Evolutionary conservation across 768 basidiomycete species (phyloP).

Genomic region (Suillus americanus): DNA sequence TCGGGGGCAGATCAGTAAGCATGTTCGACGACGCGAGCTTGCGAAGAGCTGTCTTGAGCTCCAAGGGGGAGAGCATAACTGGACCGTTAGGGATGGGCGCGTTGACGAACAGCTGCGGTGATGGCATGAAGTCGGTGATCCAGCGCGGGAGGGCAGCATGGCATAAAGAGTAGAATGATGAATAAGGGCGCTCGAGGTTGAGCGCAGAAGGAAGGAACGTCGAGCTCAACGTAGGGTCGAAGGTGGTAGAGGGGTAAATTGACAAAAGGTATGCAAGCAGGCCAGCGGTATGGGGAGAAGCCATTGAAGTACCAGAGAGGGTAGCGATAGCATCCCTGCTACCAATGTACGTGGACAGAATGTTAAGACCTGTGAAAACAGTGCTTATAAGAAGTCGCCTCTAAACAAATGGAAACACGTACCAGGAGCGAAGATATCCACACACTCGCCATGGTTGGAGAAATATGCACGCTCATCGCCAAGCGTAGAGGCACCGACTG

Average conservation of each 20-base stretch:
- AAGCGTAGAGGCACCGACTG: slow-evolving; percentile 90
- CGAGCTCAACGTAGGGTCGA: slow-evolving; percentile 49
- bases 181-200: slow-evolving; percentile 34
- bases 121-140: slow-evolving; percentile 57
- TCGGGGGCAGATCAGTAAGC: slow-evolving; percentile 44
- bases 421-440: slow-evolving; percentile 91
- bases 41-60: slow-evolving; percentile 77
- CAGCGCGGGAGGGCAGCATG: slow-evolving; percentile 58
- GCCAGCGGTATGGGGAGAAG: slow-evolving; percentile 90
- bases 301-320: slow-evolving; percentile 93
- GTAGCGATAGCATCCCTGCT: slow-evolving; percentile 60
- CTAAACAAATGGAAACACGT: slow-evolving; percentile 13
- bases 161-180: slow-evolving; percentile 52
- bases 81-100: slow-evolving; percentile 44
- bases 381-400: slow-evolving; percentile 2
- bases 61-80: slow-evolving; percentile 55
- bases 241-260: slow-evolving; percentile 69
- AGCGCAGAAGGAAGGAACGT: slow-evolving; percentile 38
- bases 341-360: slow-evolving; percentile 84
- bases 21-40: slow-evolving; percentile 52
- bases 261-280: slow-evolving; percentile 91
- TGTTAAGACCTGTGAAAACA: slow-evolving; percentile 61
- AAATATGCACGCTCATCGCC: slow-evolving; percentile 84
- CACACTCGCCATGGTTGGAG: slow-evolving; percentile 89
- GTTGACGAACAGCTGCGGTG: slow-evolving; percentile 44